A percentile compares a stretch with the other conserved stretches of the same genome.
These are phyloP conservation scores for Lactifluus subvellereus DNA, from an alignment of 768 basidiomycete species.

Conservation along the genomic window DNA sequence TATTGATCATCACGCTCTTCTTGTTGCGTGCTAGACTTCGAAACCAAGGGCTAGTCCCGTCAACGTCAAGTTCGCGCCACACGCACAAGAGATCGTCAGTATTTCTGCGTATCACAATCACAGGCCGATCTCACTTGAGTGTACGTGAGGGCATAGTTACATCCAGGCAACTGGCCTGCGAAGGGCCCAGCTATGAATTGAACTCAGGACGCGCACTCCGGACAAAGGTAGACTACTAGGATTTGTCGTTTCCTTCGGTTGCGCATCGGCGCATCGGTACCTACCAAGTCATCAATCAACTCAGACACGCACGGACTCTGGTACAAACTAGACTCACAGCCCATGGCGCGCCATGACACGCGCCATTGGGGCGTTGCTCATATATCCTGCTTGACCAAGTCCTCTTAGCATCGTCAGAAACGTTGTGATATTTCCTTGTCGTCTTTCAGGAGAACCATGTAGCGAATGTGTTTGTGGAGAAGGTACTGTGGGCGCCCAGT, in stretches of 20 bases:
- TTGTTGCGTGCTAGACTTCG: slow-evolving; percentile 67
- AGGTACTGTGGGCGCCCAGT: no score
- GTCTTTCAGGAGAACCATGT: no score
- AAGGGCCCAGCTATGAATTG: slow-evolving; percentile 71
- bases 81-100: slow-evolving; percentile 62
- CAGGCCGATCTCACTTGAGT: not conserved
- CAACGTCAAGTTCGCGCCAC: slow-evolving; percentile 65
- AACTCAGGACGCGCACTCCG: slow-evolving; percentile 59
- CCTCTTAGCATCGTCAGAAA: not conserved
- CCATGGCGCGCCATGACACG: not conserved
- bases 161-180: slow-evolving; percentile 68
- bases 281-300: not conserved
- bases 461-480: no score
- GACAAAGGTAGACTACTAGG: slow-evolving; percentile 30
- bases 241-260: not conserved
- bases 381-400: not conserved
- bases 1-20: slow-evolving; percentile 64
- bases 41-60: slow-evolving; percentile 72
- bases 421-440: no score
- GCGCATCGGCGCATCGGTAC: not conserved
- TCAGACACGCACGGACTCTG: no score
- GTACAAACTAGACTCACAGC: not conserved
- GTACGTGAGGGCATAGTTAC: slow-evolving; percentile 18
- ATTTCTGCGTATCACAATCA: slow-evolving; percentile 17
- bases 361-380: not conserved